Evolutionary conservation across 495 filamentous ascomycete species (phyloP), one percentile per base, ranked within the genome.

Genomic region (Penicillium ucsense): DNA sequence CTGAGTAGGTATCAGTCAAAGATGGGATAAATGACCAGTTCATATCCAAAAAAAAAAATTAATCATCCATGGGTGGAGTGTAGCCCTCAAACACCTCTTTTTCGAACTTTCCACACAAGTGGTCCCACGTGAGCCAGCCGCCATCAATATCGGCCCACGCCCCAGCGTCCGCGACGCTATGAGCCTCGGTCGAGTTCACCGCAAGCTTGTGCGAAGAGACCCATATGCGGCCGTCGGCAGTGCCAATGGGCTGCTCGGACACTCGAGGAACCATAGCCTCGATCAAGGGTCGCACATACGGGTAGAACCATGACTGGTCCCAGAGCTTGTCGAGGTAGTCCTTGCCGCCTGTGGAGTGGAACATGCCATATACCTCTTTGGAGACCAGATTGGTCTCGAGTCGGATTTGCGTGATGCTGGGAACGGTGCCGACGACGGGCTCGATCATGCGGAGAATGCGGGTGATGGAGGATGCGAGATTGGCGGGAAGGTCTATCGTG

Each of bases 381-480:
- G 53, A 51, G 6, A 55, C 48, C 29, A 55, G 11, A 27, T 51
- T 55, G 1, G 46, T 55, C 8, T 47, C 43, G 10, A 55, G 34
- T 9, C 12, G 45, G 8, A 55, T 28, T 8, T 41, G 42, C 4
- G 37, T 42, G n/a, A 51, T 31, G 10, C 28, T 35, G 2, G 48
- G 52, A 8, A 45, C 38, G 27, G 10, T 10, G 10, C 43, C 34
- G 29, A 55, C 36, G 8, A 34, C 32, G n/a, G 34, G 37, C 8
- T 46, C 8, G 9, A 55, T 48, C 9, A 34, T 33, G 4, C 12
- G 28, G 20, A 51, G 37, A 8, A 51, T 29, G 6, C 48, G 41
- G n/a, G 29, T 35, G 3, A 51, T 41, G 4, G 49, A 51, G 37
- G 10, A 41, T 3, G 45, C 45, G 1, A 49, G 40, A 27, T 51